A percentile compares a stretch with the other conserved stretches of the same genome.
Evolutionary conservation across 495 filamentous ascomycete genomes (phyloP).

Genomic region (Achaetomiella virescens): DNA sequence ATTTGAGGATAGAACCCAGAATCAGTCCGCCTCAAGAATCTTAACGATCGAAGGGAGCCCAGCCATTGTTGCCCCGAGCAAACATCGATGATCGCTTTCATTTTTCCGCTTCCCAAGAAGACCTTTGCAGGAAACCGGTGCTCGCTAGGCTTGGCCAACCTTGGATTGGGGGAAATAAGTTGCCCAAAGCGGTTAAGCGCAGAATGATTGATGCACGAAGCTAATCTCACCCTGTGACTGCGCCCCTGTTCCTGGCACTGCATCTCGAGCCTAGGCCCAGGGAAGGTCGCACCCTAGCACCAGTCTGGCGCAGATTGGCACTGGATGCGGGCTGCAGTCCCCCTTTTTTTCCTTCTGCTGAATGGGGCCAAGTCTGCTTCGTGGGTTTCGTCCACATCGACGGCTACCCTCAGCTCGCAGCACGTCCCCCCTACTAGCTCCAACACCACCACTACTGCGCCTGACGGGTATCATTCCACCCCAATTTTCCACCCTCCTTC

Average conservation of each 20-base stretch:
- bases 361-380: background rate
- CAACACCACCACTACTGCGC: background rate
- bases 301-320: constrained; percentile 12
- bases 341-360: constrained; percentile 17
- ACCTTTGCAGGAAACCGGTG: background rate
- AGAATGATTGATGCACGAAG: constrained; percentile 1
- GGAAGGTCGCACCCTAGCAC: constrained; percentile 12
- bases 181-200: constrained; percentile 23
- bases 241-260: constrained; percentile 2
- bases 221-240: background rate
- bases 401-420: constrained; percentile 15
- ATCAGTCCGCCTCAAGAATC: too few relatives aligned
- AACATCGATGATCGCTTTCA: background rate
- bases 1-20: background rate
- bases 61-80: background rate
- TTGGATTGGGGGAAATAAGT: constrained; percentile 20
- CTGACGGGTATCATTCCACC: constrained; percentile 17
- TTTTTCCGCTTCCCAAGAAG: background rate
- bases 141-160: background rate
- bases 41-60: too few relatives aligned
- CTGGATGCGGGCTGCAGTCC: constrained; percentile 14
- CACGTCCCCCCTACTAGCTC: constrained; percentile 12
- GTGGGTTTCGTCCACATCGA: constrained; percentile 18
- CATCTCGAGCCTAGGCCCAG: background rate
- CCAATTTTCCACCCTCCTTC: constrained; percentile 11